Percentiles rank a stretch among this genome's conserved stretches.
These are phyloP conservation scores for Chenopodium formosanum DNA, from an alignment of 148 eudicot genomes.

Conservation along the genomic window DNA sequence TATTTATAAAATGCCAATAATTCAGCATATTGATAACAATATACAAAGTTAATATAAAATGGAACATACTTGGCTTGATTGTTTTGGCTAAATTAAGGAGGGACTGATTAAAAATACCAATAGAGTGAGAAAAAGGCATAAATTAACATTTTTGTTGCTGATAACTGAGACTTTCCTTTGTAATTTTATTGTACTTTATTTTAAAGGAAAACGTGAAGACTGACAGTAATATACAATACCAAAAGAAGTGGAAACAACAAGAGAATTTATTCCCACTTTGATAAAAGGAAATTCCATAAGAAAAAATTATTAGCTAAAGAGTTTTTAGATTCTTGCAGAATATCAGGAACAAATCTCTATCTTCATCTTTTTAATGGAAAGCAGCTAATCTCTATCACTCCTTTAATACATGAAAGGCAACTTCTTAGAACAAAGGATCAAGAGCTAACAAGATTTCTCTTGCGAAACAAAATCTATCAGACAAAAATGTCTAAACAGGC, in stretches of 20 bases:
- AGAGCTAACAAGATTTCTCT: background rate
- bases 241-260: conserved; percentile 4
- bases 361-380: background rate
- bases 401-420: background rate
- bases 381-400: background rate
- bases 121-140: background rate
- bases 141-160: background rate
- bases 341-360: conserved; percentile 10
- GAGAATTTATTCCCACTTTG: conserved; percentile 29
- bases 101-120: background rate
- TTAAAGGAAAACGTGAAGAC: background rate
- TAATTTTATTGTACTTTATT: background rate
- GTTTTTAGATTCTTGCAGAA: conserved; percentile 10
- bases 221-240: background rate
- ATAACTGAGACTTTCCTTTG: background rate
- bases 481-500: conserved; percentile 35
- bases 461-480: background rate
- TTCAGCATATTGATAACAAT: background rate
- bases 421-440: background rate
- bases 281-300: conserved; percentile 16
- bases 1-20: background rate
- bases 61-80: background rate
- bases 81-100: background rate
- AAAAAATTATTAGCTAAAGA: background rate
- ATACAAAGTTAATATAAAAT: background rate